Evolutionary conservation across 2,329 filamentous ascomycete genomes (phyloP).

Genomic region (Grosmannia huntii): DNA sequence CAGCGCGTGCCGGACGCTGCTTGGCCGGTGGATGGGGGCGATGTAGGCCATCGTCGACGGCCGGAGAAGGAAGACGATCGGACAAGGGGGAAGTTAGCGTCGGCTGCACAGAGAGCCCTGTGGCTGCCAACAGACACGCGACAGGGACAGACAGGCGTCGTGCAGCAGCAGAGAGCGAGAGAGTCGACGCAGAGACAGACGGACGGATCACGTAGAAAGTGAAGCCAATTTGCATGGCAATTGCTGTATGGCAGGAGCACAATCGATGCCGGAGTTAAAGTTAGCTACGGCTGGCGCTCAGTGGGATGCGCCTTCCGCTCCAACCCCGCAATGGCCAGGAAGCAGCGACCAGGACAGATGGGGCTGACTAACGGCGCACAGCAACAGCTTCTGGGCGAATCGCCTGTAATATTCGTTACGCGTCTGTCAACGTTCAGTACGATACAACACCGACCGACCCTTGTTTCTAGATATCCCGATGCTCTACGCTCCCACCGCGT

Average conservation of each 20-base stretch:
- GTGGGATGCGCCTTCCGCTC: neutral
- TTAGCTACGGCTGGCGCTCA: neutral
- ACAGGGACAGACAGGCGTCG: neutral
- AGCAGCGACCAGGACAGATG: neutral
- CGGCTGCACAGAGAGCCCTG: neutral
- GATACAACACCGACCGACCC: neutral
- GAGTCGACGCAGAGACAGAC: neutral
- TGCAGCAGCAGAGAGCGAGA: neutral
- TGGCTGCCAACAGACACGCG: neutral
- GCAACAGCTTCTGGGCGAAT: neutral
- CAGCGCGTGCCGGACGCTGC: constrained; percentile 80
- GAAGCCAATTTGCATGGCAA: neutral
- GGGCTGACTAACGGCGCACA: neutral
- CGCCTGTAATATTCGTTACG: neutral
- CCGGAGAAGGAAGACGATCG: neutral
- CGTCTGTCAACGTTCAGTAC: neutral
- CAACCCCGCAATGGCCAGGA: neutral
- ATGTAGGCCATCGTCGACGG: constrained; percentile 67
- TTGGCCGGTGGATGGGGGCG: constrained; percentile 83
- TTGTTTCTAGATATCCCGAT: neutral
- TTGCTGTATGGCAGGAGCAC: neutral
- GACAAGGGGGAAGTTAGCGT: neutral
- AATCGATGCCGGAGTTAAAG: neutral
- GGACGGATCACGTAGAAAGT: neutral
- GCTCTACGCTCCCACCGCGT: neutral